Evolutionary conservation across 176 grass and related monocot genomes (phyloP), one percentile per base, ranked within the genome.

Genomic region (Aegilops umbellulata): DNA sequence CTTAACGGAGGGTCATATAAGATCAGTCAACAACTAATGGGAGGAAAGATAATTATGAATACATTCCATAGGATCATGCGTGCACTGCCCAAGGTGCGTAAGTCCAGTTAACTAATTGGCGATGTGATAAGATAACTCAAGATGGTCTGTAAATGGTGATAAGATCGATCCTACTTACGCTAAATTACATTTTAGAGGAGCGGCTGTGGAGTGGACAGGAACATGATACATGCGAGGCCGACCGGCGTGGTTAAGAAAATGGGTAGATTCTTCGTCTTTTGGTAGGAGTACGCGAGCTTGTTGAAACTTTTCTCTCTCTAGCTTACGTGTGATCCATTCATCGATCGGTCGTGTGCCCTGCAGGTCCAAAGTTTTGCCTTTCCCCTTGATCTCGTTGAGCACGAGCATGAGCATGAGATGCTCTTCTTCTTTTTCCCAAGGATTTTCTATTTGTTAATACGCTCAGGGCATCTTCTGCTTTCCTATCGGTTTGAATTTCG

Each of bases 341-440:
- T 25, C 23, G 25, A 29, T 10, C 71, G n/a, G 24, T 27, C 39
- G 71, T 36, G 66, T 67, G 29, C 9, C 71, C 6, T 27, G 71
- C 71, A 74, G 46, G 39, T 27, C 71, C 71, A 74, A 47, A 47
- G 71, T 27, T 74, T 17, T 26, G 57, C 70, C 78, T 83, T 70
- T n/a, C 60, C 58, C 27, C 57, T 46, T 55, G 73, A 76, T 89
- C 70, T 79, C 74, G 75, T 63, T 31, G 86, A 35, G 67, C 35
- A 49, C 7, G 60, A 53, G 27, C 67, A 49, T 11, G 60, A 53
- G 27, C 67, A 80, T 69, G 14, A 53, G 58, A 78, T 88, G 22
- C 63, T 26, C 7, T 23, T 34, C 36, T 83, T 17, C 12, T 10
- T 42, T 25, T 11, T 38, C 32, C 65, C n/a, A 44, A 42, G 11